Percentiles rank a stretch among this genome's conserved stretches.
These are phyloP conservation scores for Aspergillus clavatus DNA, from an alignment of 2,329 filamentous ascomycete species.

Conservation along the genomic window DNA sequence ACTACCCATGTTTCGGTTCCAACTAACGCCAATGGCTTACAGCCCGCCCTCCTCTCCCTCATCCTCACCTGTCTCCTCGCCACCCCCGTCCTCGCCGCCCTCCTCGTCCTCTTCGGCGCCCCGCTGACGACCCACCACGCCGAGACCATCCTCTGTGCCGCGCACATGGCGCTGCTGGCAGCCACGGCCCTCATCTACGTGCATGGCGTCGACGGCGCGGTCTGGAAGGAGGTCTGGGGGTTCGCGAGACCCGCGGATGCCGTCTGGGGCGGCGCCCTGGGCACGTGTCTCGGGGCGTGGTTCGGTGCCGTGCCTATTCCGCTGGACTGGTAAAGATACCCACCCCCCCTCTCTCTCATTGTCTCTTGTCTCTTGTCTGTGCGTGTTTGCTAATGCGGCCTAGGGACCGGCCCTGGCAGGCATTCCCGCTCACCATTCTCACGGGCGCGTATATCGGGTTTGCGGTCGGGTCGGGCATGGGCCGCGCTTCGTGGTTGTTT, in stretches of 20 bases:
- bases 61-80: slow-evolving; percentile 48
- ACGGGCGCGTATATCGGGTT: slow-evolving; percentile 78
- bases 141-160: slow-evolving; percentile 74
- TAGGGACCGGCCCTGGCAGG: slow-evolving; percentile 95
- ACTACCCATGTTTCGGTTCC: not conserved
- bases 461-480: slow-evolving; percentile 51
- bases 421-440: slow-evolving; percentile 90
- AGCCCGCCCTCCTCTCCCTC: slow-evolving; percentile 69
- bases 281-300: slow-evolving; percentile 78
- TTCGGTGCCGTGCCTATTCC: slow-evolving; percentile 91
- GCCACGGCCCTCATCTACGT: slow-evolving; percentile 79
- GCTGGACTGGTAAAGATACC: slow-evolving; percentile 72
- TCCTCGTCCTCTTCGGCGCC: slow-evolving; percentile 84
- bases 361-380: not conserved
- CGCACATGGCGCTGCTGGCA: slow-evolving; percentile 74
- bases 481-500: slow-evolving; percentile 28
- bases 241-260: slow-evolving; percentile 73
- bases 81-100: slow-evolving; percentile 53
- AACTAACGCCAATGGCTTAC: slow-evolving; percentile 7
- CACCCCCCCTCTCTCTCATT: not conserved
- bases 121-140: slow-evolving; percentile 74
- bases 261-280: slow-evolving; percentile 75
- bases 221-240: slow-evolving; percentile 67
- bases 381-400: not conserved
- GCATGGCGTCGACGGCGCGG: slow-evolving; percentile 67